phyloP scores from a whole-genome alignment of 164 flowering plant genomes.

The Berberis thunbergii region DNA sequence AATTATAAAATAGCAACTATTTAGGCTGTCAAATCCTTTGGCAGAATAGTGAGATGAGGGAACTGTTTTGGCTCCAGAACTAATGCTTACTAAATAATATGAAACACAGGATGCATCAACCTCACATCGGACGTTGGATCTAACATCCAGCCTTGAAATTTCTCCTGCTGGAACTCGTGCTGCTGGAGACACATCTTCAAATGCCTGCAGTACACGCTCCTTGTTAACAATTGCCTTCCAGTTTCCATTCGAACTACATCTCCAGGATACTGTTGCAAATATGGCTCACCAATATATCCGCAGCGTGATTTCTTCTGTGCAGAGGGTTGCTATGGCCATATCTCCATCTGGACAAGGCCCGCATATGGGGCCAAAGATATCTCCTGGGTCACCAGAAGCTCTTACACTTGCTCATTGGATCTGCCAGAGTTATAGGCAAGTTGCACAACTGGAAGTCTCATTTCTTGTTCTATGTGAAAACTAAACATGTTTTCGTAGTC shows the following conservation, averaged over 20 bases:
- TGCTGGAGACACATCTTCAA: constrained; percentile 29
- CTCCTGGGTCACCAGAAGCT: constrained; percentile 83
- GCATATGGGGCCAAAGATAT: constrained; percentile 41
- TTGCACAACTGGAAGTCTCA: neutral
- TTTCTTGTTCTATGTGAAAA: no score
- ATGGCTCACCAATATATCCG: constrained; percentile 94
- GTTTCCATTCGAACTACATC: constrained; percentile 74
- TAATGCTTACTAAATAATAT: constrained; percentile 18
- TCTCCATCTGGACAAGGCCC: constrained; percentile 66
- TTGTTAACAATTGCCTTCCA: constrained; percentile 94
- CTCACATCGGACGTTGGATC: constrained; percentile 63
- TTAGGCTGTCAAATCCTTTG: no score
- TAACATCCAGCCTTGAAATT: constrained; percentile 90
- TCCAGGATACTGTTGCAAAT: constrained; percentile 66
- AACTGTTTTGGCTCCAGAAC: neutral
- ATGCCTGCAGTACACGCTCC: constrained; percentile 37
- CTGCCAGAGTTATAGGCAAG: constrained; percentile 84
- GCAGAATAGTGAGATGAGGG: no score
- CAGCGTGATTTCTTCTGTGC: constrained; percentile 82
- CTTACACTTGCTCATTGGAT: constrained; percentile 86
- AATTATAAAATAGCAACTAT: no score
- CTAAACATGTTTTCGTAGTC: no score
- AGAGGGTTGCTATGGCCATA: constrained; percentile 85
- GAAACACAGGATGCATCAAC: constrained; percentile 37
- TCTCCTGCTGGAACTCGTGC: constrained; percentile 42